Percentiles rank a stretch among this genome's conserved stretches.
Evolutionary conservation across 345 rosid species (phyloP).

Genomic region (Eucalyptus shirleyi): DNA sequence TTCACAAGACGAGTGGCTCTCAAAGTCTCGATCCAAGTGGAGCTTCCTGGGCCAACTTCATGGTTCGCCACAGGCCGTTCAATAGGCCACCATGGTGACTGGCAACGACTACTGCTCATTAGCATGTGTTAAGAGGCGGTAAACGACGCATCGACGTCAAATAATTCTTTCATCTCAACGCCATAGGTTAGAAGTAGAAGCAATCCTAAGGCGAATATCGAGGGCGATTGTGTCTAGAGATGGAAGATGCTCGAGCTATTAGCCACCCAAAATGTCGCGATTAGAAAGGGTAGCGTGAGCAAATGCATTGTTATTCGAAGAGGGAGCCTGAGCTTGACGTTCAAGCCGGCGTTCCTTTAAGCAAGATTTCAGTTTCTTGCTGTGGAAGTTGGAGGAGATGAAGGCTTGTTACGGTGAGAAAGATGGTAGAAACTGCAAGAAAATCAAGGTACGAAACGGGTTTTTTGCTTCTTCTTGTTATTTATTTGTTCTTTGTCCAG

Average conservation of each 20-base stretch:
- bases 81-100: neutral
- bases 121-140: neutral
- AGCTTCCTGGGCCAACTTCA: neutral
- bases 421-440: neutral
- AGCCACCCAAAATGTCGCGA: neutral
- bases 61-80: neutral
- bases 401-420: neutral
- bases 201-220: neutral
- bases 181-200: neutral
- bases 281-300: neutral
- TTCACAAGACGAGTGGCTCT: neutral
- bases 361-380: neutral
- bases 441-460: neutral
- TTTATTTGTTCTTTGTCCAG: neutral
- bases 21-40: neutral
- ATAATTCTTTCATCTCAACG: neutral
- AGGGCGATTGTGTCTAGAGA: neutral
- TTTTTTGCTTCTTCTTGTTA: neutral
- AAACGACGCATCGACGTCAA: neutral
- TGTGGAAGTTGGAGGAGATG: neutral
- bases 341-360: neutral
- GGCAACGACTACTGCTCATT: neutral
- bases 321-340: neutral
- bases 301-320: neutral
- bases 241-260: neutral